Evolutionary conservation across 2,329 filamentous ascomycete species (phyloP).

Genomic region (Tolypocladium endophyticum): DNA sequence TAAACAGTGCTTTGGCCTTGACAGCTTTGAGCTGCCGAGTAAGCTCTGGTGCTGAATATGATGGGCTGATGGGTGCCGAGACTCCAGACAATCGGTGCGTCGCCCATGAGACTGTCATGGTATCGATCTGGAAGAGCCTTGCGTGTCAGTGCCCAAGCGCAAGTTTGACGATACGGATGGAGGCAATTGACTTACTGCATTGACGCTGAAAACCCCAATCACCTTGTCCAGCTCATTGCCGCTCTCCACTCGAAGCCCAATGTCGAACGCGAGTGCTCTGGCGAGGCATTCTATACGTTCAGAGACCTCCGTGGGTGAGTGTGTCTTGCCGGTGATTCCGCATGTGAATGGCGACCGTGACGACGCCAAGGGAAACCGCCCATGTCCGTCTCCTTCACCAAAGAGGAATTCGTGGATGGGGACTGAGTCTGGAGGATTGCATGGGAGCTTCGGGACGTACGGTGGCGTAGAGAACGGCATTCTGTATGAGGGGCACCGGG

Average conservation of each 20-base stretch:
- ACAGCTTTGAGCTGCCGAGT: constrained; percentile 57
- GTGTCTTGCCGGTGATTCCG: constrained; percentile 54
- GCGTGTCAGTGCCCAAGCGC: constrained; percentile 36
- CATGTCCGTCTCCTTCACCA: constrained; percentile 46
- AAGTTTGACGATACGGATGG: too few species aligned
- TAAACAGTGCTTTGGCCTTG: constrained; percentile 57
- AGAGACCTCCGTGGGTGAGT: constrained; percentile 49
- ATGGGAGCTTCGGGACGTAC: constrained; percentile 6
- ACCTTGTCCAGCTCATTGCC: constrained; percentile 72
- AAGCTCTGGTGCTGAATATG: constrained; percentile 56
- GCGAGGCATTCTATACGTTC: constrained; percentile 50
- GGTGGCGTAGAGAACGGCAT: constrained; percentile 9
- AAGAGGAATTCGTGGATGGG: constrained; percentile 62
- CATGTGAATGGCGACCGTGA: constrained; percentile 63
- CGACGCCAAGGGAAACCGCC: constrained; percentile 46
- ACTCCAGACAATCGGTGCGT: constrained; percentile 59
- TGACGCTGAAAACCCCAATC: constrained; percentile 59
- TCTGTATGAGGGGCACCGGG: neutral
- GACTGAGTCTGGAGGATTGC: constrained; percentile 46
- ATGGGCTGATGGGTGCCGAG: constrained; percentile 58
- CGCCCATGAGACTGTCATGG: constrained; percentile 43
- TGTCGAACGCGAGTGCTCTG: constrained; percentile 49
- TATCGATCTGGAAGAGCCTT: constrained; percentile 40
- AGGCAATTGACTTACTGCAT: constrained; percentile 34
- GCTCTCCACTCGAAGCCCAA: constrained; percentile 59